Evolutionary conservation across 768 basidiomycete genomes (phyloP), one percentile per base, ranked within the genome.

Genomic region (Leccinum pellstonianum): DNA sequence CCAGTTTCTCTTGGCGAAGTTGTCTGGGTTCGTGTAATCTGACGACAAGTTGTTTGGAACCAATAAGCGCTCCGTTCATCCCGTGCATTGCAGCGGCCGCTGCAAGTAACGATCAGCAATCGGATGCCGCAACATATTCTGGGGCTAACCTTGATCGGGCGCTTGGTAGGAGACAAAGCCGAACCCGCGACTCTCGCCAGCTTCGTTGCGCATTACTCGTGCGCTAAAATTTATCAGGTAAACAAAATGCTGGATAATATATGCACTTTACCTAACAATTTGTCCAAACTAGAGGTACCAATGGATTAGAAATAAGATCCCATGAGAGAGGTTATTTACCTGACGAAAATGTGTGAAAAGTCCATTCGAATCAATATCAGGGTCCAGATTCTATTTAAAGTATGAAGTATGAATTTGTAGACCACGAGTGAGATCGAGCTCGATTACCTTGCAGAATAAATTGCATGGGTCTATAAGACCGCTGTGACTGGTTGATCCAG

Each of bases 381-480:
- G 83, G 73, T 93, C 91, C 53, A 96, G 78, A 70, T 94, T 94
- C 91, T 95, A 69, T 57, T 55, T 52, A 15, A 54, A 37, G 31
- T 53, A 27, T 55, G 23, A 53, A 65, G 48, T 29, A 27, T 56
- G 41, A 60, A 56, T 23, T 12, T 12, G 47, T 9, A 21, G 58
- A 29, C 62, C 53, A 53, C 46, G 27, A 55, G 21, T 33, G 31
- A n/a, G 29, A 31, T 7, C 2, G 66, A 77, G 15, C 8, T 11
- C 4, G 33, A 41, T 59, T 8, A 90, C 90, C 80, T 93, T 93
- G 81, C 89, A 91, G 73, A 94, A 94, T 51, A 94, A 75, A 70
- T 93, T 93, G 79, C 91, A 94, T 0, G 93, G 92, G 73, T 93
- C 92, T 61, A 93, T 93, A 27, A 95, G 79, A 19, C 93, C 93